phyloP scores from a whole-genome alignment of 768 basidiomycete species.

The Suillus occidentalis region DNA sequence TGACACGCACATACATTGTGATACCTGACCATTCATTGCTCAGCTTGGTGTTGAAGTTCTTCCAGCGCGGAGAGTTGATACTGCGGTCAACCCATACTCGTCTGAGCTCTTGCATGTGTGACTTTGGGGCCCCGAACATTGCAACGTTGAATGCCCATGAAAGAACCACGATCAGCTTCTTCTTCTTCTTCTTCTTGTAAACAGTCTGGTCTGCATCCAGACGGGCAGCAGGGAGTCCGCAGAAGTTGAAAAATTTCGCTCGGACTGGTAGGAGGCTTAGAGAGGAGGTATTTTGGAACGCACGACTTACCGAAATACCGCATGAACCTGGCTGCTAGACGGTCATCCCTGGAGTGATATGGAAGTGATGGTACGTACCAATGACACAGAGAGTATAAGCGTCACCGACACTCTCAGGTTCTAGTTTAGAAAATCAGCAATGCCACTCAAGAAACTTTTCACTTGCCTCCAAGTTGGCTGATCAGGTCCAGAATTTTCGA shows the following conservation, averaged over 20 bases:
- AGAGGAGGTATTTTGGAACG: not conserved
- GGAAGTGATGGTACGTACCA: not conserved
- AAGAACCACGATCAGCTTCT: constrained; percentile 10
- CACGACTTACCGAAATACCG: constrained; percentile 37
- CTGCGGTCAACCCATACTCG: constrained; percentile 11
- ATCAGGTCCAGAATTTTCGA: constrained; percentile 11
- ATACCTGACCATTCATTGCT: constrained; percentile 30
- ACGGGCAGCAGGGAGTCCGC: constrained; percentile 48
- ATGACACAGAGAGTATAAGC: constrained; percentile 5
- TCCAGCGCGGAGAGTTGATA: constrained; percentile 12
- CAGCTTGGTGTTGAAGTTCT: constrained; percentile 6
- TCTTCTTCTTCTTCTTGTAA: constrained; percentile 12
- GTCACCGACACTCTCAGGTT: not conserved
- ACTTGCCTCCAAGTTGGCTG: constrained; percentile 6
- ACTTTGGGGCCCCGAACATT: constrained; percentile 27
- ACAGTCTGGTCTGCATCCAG: constrained; percentile 46
- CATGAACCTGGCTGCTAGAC: constrained; percentile 42
- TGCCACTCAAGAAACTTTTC: not conserved
- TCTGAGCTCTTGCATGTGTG: constrained; percentile 20
- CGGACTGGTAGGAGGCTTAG: constrained; percentile 17
- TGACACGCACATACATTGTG: constrained; percentile 45
- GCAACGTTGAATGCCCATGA: constrained; percentile 18
- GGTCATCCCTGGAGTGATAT: not conserved
- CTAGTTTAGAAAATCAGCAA: not conserved
- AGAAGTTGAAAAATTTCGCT: constrained; percentile 43